phyloP scores from a whole-genome alignment of 495 filamentous ascomycete species.

The Cetradonia linearis region DNA sequence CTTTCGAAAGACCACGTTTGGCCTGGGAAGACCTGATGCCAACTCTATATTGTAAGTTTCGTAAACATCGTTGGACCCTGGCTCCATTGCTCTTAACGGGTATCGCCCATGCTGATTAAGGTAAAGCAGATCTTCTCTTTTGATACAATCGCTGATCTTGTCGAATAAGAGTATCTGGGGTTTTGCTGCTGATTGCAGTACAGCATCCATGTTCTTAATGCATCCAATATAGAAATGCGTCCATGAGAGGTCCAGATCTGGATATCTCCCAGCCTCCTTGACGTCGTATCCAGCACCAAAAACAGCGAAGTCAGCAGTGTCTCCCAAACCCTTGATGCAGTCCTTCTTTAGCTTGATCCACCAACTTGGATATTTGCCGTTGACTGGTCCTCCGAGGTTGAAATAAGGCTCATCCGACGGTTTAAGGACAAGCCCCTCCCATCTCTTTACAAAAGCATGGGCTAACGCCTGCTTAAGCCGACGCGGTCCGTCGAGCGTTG shows the following conservation, averaged over 20 bases:
- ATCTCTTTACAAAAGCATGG: conserved; percentile 49
- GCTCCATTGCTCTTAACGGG: conserved; percentile 27
- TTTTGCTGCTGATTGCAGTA: conserved; percentile 38
- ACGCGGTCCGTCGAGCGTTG: conserved; percentile 31
- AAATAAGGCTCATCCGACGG: conserved; percentile 71
- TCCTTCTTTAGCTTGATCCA: conserved; percentile 88
- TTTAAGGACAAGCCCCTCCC: conserved; percentile 74
- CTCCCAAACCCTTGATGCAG: conserved; percentile 70
- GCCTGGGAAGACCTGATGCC: conserved; percentile 23
- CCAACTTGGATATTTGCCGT: conserved; percentile 34
- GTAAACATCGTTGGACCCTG: conserved; percentile 18
- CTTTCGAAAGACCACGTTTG: conserved; percentile 44
- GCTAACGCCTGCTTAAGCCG: conserved; percentile 53
- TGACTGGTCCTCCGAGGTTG: conserved; percentile 33
- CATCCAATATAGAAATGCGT: conserved; percentile 75
- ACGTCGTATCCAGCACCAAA: conserved; percentile 61
- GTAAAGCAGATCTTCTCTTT: conserved; percentile 36
- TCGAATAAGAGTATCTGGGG: conserved; percentile 60
- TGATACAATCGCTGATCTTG: conserved; percentile 43
- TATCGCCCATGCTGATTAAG: conserved; percentile 43
- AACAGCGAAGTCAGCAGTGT: conserved; percentile 71
- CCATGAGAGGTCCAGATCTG: conserved; percentile 47
- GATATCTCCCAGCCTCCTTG: conserved; percentile 42
- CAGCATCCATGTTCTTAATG: conserved; percentile 59
- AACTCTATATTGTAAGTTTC: conserved; percentile 13